Base-by-base conservation (phyloP, 192 early-diverging fungal genomes). In the Backusella liffmaniae region DNA sequence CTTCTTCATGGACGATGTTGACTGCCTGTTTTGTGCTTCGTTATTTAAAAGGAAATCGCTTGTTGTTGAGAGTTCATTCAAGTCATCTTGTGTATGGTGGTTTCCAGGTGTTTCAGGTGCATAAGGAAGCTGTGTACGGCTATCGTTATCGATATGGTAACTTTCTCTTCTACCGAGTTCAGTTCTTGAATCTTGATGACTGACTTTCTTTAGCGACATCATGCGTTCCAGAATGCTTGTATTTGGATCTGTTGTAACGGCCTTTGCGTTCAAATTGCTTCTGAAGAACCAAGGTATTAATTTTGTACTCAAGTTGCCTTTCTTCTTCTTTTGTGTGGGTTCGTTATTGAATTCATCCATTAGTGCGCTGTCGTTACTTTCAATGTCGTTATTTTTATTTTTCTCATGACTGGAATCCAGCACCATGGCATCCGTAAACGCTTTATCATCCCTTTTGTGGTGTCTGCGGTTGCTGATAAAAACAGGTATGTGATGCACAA, bases 401-500 rank as follows among this genome's bases (percentile, higher is more conserved):
- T 9, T 21, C 4, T 23, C 37, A 23, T 35, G 65, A 4, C 8
- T 21, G 41, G n/a, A 23, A 0, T 59, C 9, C n/a, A 59, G 13
- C 2, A 59, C 8, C 53, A 59, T 23, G 1, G 53, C 53, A 23
- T 59, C 23, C 10, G 2, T 18, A 26, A 26, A 26, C 23, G 26
- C 53, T 7, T 26, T 59, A 18, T 59, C 53, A 26, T 37, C 7
- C 21, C 18, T 68, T 37, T 41, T 36, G 35, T 68, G n/a, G 10
- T 36, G 67, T 21, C 67, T 16, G 18, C 39, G 67, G 34, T 68
- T 68, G 32, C 56, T 73, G 9, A 78, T 62, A 39, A 79, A 71
- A 6, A 75, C 46, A 1, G 78, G 56, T 16, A 79, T 66, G 37
- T 66, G 69, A 56, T 79, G 78, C 9, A 75, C 67, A n/a, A 79